Base-by-base conservation (phyloP, 2,329 filamentous ascomycete species). In the Exophiala aquamarina region DNA sequence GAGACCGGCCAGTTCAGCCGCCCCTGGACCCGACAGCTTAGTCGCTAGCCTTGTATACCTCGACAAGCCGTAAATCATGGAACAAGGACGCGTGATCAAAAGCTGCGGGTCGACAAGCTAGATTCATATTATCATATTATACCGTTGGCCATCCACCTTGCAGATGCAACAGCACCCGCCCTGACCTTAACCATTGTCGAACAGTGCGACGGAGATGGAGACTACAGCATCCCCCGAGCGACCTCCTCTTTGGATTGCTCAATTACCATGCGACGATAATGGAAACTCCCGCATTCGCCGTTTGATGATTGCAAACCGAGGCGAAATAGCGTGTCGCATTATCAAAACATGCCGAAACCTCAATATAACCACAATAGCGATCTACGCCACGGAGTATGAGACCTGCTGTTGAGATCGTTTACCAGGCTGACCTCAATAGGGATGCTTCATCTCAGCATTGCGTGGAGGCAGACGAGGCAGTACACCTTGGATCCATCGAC, bases 391-490 rank as follows among this genome's bases (percentile, higher is more conserved):
- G 14, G 56, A 59, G 54, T 58, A 39, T 14, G 49, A 41, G 7
- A 10, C 6, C 11, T 14, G 5, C 4, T 4, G 4, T 21, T 36
- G 7, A 20, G 17, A 29, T 34, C 26, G 9, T 4, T 21, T 3
- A 2, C 20, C 17, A n/a, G 2, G 7, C 31, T 33, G 31, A 17
- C 20, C 23, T 26, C 11, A 11, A 26, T 26, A 65, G 61, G 41
- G 64, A 68, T 50, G 40, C 55, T 6, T 49, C 50, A 3, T 64
- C 64, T 3, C 58, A 42, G 0, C 63, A 68, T 50, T 54, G 66
- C 38, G 31, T 9, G 7, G 58, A 61, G n/a, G 65, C 66, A 14
- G 63, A 67, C 33, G 63, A 67, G 48, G 57, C 63, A 13, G 52
- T 67, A 17, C 44, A 52, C 39, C 45, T 66, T 7, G 60, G 58